Evolutionary conservation across 352 stramenopile genomes (phyloP).

Genomic region (Globisporangium rhizosaccharum): DNA sequence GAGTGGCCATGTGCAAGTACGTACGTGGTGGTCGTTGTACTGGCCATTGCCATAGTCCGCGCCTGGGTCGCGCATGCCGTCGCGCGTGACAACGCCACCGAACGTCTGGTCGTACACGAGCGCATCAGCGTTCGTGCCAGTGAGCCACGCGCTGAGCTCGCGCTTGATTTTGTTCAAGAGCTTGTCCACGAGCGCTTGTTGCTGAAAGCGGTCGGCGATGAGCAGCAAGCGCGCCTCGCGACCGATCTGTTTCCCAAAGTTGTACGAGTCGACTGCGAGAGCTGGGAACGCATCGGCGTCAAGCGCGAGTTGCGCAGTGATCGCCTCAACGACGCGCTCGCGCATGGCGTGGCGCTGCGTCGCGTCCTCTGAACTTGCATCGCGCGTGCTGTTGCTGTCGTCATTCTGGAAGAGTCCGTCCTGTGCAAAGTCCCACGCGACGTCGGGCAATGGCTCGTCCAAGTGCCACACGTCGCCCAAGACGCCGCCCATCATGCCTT

Average conservation of each 20-base stretch:
- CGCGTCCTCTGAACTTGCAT: conserved; percentile 13
- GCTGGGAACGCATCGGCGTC: conserved; percentile 50
- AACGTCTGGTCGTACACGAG: conserved; percentile 92
- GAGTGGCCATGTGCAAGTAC: conserved; percentile 2
- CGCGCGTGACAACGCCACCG: conserved; percentile 87
- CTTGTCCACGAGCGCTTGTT: conserved; percentile 35
- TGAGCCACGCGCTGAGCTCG: conserved; percentile 56
- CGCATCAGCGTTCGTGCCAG: conserved; percentile 48
- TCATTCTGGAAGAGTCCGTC: conserved; percentile 37
- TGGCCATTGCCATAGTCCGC: conserved; percentile 86
- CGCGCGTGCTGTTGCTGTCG: background rate
- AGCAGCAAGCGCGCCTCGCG: conserved; percentile 66
- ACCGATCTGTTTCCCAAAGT: conserved; percentile 76
- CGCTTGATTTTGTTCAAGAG: conserved; percentile 53
- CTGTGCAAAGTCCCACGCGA: conserved; percentile 62
- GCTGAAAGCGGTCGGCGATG: conserved; percentile 70
- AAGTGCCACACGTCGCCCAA: conserved; percentile 60
- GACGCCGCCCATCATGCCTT: conserved; percentile 66
- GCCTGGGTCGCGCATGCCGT: conserved; percentile 58
- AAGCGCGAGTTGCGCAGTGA: conserved; percentile 33
- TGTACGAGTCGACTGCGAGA: conserved; percentile 60
- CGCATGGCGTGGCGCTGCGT: conserved; percentile 28
- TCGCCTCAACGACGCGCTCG: conserved; percentile 23
- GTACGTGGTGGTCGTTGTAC: conserved; percentile 84
- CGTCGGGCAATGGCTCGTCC: conserved; percentile 42